A percentile compares a stretch with the other conserved stretches of the same genome.
These are phyloP conservation scores for Triangularia verruculosa DNA, from an alignment of 2,329 filamentous ascomycete genomes.

Conservation along the genomic window DNA sequence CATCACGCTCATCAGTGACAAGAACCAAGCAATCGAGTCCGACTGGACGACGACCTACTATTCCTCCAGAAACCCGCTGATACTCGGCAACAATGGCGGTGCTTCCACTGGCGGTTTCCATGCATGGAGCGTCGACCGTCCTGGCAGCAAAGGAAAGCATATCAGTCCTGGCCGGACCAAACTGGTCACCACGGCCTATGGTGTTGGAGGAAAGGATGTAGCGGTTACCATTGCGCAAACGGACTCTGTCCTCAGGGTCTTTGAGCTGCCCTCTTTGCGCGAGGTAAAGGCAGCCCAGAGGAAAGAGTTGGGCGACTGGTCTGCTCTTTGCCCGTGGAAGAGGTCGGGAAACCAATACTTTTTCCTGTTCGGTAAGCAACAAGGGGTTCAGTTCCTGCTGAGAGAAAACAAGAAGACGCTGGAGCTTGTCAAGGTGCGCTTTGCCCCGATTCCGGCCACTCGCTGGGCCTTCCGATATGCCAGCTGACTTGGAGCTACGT, in stretches of 20 bases:
- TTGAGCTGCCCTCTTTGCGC: constrained; percentile 9
- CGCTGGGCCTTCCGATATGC: no score
- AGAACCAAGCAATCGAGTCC: constrained; percentile 5
- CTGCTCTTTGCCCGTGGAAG: constrained; percentile 18
- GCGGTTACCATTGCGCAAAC: constrained; percentile 15
- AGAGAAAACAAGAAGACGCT: background rate
- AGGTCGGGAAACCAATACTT: constrained; percentile 11
- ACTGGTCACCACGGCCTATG: constrained; percentile 14
- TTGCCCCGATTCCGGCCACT: background rate
- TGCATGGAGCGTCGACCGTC: constrained; percentile 13
- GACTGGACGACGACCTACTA: constrained; percentile 19
- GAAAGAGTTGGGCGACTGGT: constrained; percentile 17
- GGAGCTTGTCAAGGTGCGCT: constrained; percentile 10
- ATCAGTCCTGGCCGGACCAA: constrained; percentile 18
- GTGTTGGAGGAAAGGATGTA: constrained; percentile 4
- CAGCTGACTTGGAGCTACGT: no score
- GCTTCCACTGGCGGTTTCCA: constrained; percentile 10
- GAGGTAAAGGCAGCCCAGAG: constrained; percentile 12
- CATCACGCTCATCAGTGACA: background rate
- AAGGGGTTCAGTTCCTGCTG: constrained; percentile 13
- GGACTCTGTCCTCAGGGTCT: constrained; percentile 13
- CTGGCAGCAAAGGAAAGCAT: constrained; percentile 5
- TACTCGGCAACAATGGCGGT: constrained; percentile 17
- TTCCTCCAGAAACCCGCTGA: constrained; percentile 10
- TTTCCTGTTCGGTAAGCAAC: constrained; percentile 16